A percentile compares a stretch with the other conserved stretches of the same genome.
phyloP scores from a whole-genome alignment of 345 rosid species.

The Orychophragmus violaceus region DNA sequence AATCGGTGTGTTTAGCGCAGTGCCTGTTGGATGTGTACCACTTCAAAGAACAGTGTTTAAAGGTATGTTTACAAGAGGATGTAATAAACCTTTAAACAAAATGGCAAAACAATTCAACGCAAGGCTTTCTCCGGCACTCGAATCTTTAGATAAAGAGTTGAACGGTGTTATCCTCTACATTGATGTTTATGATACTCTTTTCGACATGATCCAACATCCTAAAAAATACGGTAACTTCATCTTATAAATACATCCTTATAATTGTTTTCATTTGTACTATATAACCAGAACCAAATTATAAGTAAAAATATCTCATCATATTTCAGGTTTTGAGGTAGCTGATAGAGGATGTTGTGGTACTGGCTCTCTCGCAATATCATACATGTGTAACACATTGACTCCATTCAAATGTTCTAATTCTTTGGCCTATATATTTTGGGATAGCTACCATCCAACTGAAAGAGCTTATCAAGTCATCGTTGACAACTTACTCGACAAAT shows the following conservation, averaged over 20 bases:
- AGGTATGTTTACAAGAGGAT: conserved; percentile 1
- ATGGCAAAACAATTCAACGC: conserved; percentile 26
- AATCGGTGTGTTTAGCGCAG: conserved; percentile 22
- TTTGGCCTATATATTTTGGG: conserved; percentile 48
- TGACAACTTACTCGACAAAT: conserved; percentile 6
- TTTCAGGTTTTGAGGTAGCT: conserved; percentile 39
- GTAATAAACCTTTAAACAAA: background rate
- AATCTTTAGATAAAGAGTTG: too few relatives aligned
- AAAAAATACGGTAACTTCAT: conserved; percentile 30
- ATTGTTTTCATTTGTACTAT: background rate
- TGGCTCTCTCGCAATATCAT: conserved; percentile 39
- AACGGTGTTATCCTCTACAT: too few relatives aligned
- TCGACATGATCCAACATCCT: too few relatives aligned
- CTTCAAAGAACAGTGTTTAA: too few relatives aligned
- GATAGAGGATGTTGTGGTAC: conserved; percentile 56
- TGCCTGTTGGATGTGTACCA: too few relatives aligned
- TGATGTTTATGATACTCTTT: too few relatives aligned
- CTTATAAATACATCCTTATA: background rate
- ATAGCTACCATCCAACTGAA: conserved; percentile 67
- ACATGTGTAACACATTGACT: conserved; percentile 37
- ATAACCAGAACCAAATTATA: background rate
- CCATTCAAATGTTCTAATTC: conserved; percentile 34
- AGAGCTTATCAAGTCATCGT: conserved; percentile 38
- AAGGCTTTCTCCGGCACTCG: conserved; percentile 15
- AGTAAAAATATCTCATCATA: background rate